A percentile compares a stretch with the other conserved stretches of the same genome.
Evolutionary conservation across 2,329 filamentous ascomycete genomes (phyloP).

Genomic region (Phoma herbarum): DNA sequence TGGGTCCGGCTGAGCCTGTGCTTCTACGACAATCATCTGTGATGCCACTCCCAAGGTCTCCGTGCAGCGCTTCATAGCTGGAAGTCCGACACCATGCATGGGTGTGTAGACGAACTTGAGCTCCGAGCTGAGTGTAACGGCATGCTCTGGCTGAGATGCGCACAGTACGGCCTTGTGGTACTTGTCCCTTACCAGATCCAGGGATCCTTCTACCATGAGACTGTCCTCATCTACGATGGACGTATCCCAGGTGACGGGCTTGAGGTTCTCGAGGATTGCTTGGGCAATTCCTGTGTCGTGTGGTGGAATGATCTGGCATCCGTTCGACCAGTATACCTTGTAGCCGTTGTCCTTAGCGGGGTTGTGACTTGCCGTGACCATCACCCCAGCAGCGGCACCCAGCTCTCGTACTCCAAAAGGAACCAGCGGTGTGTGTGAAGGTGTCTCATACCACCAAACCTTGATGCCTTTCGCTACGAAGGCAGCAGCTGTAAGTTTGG

Average conservation of each 20-base stretch:
- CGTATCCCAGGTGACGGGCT: conserved; percentile 61
- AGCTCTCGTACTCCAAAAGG: conserved; percentile 66
- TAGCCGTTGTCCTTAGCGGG: conserved; percentile 72
- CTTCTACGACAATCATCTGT: conserved; percentile 58
- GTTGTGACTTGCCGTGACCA: conserved; percentile 74
- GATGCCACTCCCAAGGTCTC: conserved; percentile 52
- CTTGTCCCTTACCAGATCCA: conserved; percentile 53
- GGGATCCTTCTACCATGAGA: conserved; percentile 54
- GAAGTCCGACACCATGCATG: conserved; percentile 65
- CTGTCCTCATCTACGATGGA: conserved; percentile 52
- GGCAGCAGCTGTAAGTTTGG: conserved; percentile 66
- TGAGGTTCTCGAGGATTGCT: conserved; percentile 64
- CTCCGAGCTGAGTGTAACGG: conserved; percentile 32
- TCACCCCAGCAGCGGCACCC: conserved; percentile 66
- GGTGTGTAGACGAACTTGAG: conserved; percentile 64
- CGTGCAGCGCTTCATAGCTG: conserved; percentile 56
- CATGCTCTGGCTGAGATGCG: conserved; percentile 48
- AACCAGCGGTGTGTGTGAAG: conserved; percentile 68
- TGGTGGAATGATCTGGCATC: conserved; percentile 71
- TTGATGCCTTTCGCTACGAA: conserved; percentile 67
- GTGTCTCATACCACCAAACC: conserved; percentile 66
- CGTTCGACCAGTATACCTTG: conserved; percentile 73
- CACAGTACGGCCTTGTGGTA: conserved; percentile 57
- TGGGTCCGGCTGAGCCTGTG: conserved; percentile 66
- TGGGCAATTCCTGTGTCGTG: conserved; percentile 67